Evolutionary conservation across 441 rosid genomes (phyloP), one percentile per base, ranked within the genome.

Genomic region (Arabidopsis hybrid): DNA sequence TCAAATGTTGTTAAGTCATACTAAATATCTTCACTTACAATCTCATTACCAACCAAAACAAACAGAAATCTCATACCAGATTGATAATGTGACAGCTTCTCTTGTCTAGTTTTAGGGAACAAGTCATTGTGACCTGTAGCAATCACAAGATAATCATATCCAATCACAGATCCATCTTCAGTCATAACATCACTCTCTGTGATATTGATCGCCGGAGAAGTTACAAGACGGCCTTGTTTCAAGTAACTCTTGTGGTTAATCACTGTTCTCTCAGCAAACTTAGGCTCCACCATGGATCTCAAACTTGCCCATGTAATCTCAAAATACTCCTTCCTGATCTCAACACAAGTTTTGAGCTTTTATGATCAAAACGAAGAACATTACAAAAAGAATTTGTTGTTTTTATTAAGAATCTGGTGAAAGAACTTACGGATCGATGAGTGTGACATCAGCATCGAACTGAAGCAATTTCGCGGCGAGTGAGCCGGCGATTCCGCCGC

Each of bases 261-360:
- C 18, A 95, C 80, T 5, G 91, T 75, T 86, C 91, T 85, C 59
- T 89, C 83, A 0, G 83, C 96, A 83, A 90, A 87, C 2, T 90
- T 73, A 35, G 99, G 97, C 79, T 92, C 97, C 60, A 95, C 97
- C 94, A 87, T 83, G 14, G 87, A 75, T 83, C 97, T 90, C 80
- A 95, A 78, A 52, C 80, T 77, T 36, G 86, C 88, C 88, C 86
- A 82, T 31, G 88, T 75, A 18, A 85, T 85, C 81, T 85, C 85
- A 62, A 73, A 79, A 16, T 82, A 85, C 75, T 83, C 88, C 69
- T 85, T 85, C 83, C 88, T 85, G 73, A 14, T 9, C 16, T 52
- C 8, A 51, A 36, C 26, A 57, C 34, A 8, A 52, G 1, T 39
- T 34, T 45, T 46, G 11, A 75, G 50, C 58, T 21, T 43, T n/a